A percentile compares a stretch with the other conserved stretches of the same genome.
These are phyloP conservation scores for Rosa hybrid DNA, from an alignment of 331 rosid genomes.

Conservation along the genomic window DNA sequence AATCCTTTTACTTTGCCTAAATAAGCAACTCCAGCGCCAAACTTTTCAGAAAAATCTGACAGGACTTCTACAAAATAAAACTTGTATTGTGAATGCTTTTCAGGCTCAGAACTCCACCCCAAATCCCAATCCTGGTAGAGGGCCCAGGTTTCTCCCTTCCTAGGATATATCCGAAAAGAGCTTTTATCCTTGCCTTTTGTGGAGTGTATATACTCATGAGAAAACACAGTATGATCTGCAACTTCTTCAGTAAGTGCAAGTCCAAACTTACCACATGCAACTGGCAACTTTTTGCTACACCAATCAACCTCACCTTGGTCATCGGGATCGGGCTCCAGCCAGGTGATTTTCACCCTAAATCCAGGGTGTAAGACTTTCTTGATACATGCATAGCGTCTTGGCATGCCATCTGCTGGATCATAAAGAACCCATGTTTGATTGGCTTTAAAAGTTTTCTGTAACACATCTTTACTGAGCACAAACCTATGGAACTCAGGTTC, in stretches of 20 bases:
- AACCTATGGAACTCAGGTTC: slow-evolving; percentile 47
- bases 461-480: slow-evolving; percentile 28
- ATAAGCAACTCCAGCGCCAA: slow-evolving; percentile 38
- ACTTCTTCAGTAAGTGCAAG: slow-evolving; percentile 27
- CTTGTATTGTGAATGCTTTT: slow-evolving; percentile 28
- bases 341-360: slow-evolving; percentile 43
- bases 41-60: slow-evolving; percentile 35
- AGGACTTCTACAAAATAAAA: slow-evolving; percentile 46
- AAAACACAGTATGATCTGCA: slow-evolving; percentile 33
- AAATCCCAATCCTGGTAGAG: slow-evolving; percentile 53
- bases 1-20: slow-evolving; percentile 52
- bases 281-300: slow-evolving; percentile 41
- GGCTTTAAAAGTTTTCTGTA: slow-evolving; percentile 31
- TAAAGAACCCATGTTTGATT: slow-evolving; percentile 50
- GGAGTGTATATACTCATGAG: slow-evolving; percentile 39
- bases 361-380: slow-evolving; percentile 40
- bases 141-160: slow-evolving; percentile 65
- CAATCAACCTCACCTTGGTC: slow-evolving; percentile 38
- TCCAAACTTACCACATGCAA: slow-evolving; percentile 48
- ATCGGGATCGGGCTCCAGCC: slow-evolving; percentile 51
- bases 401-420: slow-evolving; percentile 52
- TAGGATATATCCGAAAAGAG: slow-evolving; percentile 39
- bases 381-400: slow-evolving; percentile 52
- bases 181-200: slow-evolving; percentile 22
- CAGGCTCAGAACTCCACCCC: slow-evolving; percentile 44